Evolutionary conservation across 208 protist genomes (phyloP).

Genomic region (Trypanosoma rangeli): DNA sequence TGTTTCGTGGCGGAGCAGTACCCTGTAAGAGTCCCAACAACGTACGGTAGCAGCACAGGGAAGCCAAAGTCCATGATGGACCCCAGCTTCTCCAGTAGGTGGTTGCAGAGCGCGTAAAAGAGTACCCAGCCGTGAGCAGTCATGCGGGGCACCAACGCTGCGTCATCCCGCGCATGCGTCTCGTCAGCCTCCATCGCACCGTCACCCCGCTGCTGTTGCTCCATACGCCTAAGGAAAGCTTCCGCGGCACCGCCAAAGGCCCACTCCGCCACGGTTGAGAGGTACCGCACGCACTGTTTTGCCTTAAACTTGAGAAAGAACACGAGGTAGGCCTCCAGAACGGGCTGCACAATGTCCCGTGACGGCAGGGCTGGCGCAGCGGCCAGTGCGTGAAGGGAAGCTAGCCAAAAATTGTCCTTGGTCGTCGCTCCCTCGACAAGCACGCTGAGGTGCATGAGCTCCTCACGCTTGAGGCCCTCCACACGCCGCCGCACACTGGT

Average conservation of each 20-base stretch:
- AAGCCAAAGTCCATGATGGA: slow-evolving; percentile 84
- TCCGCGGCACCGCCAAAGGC: slow-evolving; percentile 58
- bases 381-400: slow-evolving; percentile 72
- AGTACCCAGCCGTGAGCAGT: slow-evolving; percentile 73
- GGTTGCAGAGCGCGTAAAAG: slow-evolving; percentile 80
- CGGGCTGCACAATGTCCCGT: slow-evolving; percentile 60
- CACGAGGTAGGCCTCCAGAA: slow-evolving; percentile 74
- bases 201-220: slow-evolving; percentile 17
- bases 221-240: slow-evolving; percentile 15
- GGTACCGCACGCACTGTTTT: slow-evolving; percentile 65
- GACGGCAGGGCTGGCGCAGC: slow-evolving; percentile 54
- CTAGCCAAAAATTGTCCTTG: slow-evolving; percentile 82
- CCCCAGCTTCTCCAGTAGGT: slow-evolving; percentile 74
- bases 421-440: slow-evolving; percentile 53
- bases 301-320: slow-evolving; percentile 91
- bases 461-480: slow-evolving; percentile 66
- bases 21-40: slow-evolving; percentile 56
- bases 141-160: slow-evolving; percentile 36
- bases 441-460: slow-evolving; percentile 63
- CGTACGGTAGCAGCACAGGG: slow-evolving; percentile 54
- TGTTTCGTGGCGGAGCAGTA: slow-evolving; percentile 50
- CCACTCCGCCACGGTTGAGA: slow-evolving; percentile 73
- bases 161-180: slow-evolving; percentile 16
- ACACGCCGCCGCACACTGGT: slow-evolving; percentile 65
- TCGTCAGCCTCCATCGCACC: slow-evolving; percentile 12